Evolutionary conservation across 2,329 filamentous ascomycete genomes (phyloP), one percentile per base, ranked within the genome.

Genomic region (Tothia fuscella): DNA sequence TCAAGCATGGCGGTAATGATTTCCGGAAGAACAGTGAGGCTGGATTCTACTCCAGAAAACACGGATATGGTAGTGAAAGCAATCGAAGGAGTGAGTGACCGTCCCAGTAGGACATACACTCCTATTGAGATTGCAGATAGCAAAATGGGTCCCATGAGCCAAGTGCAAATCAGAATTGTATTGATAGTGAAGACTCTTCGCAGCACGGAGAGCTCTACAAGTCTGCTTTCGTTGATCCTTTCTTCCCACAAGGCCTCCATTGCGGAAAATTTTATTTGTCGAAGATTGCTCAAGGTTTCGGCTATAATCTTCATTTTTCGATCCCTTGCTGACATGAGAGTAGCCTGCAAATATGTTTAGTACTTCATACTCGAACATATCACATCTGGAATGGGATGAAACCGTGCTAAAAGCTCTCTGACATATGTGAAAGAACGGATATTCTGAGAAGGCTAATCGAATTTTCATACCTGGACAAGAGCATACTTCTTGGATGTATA

Each of bases 211-310:
- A 89, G 67, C 55, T 89, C 84, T 35, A 69, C 72, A 31, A 78
- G 71, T 52, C 84, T 69, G 6, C 78, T 72, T 47, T 70, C 58
- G 46, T 69, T 59, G 54, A 89, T 82, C 46, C 78, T 80, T 13
- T 68, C 66, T 55, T 86, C 75, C 83, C 83, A 89, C 49, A 82
- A 74, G 17, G 66, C 62, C 56, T 89, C 84, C 2, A 86, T 60
- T 1, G 83, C 83, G 0, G 82, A 81, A 50, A 89, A 87, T 53
- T 89, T 89, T 61, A 89, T 85, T 57, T 89, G 84, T 1, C 82
- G 74, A 48, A 89, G 88, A 6, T 83, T 83, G 50, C 82, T 74
- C 1, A 89, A 62, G 0, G 80, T 81, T 57, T 89, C 83, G 1
- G 81, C 82, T 22, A 89, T 71, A 12, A 86, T 71, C 0, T 72